Evolutionary conservation across 163 green algal species (phyloP), one percentile per base, ranked within the genome.

Genomic region (Chloroidium sp.): DNA sequence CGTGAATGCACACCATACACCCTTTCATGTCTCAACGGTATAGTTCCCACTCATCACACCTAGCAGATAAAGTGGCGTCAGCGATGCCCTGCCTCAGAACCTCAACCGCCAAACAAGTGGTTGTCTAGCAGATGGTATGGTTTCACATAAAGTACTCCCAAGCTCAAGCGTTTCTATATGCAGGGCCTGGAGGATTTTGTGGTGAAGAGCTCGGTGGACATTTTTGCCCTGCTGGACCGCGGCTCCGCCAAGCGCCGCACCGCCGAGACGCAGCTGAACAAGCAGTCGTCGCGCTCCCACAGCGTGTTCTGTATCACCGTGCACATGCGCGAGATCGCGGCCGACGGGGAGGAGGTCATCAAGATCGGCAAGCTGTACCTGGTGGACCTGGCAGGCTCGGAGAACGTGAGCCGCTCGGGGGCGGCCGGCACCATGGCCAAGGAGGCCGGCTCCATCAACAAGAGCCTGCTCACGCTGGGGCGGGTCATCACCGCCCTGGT

Each of bases 341-440:
- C 93, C 1, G 93, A 98, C 59, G 96, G 96, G 3, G 95, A 99
- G 84, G 96, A 99, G 79, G 90, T 98, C 2, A 97, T 99, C 82
- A 98, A 97, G 80, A 92, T 95, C 72, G 96, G 96, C 77, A 99
- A 99, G 88, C 89, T 99, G 12, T 98, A 99, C 89, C 91, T 99
- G 57, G 82, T 86, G 62, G 82, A 86, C 69, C 88, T 99, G 60
- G 96, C 96, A n/a, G 96, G 96, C 62, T 94, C 86, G 0, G 96
- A 99, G 82, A 98, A 98, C 88, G 95, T 99, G 79, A 94, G 87
- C 58, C 89, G 89, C 77, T 95, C 91, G 10, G 93, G 93, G 3
- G 90, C 90, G 0, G 84, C 89, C 64, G 90, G 97, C 78, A 80
- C 87, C 62, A 85, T 92, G 0, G 93, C 93, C 76, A 90, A 94